These are phyloP conservation scores for Calonectria multiphialidica DNA, from an alignment of 2,329 filamentous ascomycete species.

Conservation along the genomic window DNA sequence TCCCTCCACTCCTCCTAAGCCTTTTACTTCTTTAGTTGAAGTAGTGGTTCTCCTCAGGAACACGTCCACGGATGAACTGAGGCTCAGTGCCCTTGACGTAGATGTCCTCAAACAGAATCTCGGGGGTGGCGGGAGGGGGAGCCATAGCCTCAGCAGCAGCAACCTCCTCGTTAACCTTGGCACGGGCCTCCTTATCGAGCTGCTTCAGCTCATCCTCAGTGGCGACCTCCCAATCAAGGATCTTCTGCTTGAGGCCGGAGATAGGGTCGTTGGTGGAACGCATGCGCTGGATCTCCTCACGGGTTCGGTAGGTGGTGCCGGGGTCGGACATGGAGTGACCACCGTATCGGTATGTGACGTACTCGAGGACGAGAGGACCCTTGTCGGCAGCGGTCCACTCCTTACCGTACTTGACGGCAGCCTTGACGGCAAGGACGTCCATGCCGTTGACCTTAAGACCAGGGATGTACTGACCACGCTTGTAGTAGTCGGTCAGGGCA, in stretches of 20 bases:
- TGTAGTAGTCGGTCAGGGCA: slow-evolving; percentile 99
- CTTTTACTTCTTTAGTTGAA: slow-evolving; percentile 68
- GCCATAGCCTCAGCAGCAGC: slow-evolving; percentile 90
- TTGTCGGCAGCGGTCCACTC: slow-evolving; percentile 86
- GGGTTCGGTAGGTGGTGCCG: slow-evolving; percentile 98
- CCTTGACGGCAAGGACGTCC: slow-evolving; percentile 98
- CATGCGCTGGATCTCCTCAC: slow-evolving; percentile 99
- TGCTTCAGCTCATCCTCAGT: slow-evolving; percentile 95
- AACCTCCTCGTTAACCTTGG: slow-evolving; percentile 89
- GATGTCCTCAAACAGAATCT: slow-evolving; percentile 84
- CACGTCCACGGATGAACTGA: slow-evolving; percentile 44
- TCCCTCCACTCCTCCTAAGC: slow-evolving; percentile 6
- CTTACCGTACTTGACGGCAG: slow-evolving; percentile 94
- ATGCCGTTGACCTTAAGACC: slow-evolving; percentile 99
- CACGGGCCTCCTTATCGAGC: slow-evolving; percentile 93
- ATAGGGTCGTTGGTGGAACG: slow-evolving; percentile 98
- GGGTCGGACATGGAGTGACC: slow-evolving; percentile 99
- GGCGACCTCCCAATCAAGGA: slow-evolving; percentile 93
- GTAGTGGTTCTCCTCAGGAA: slow-evolving; percentile 94
- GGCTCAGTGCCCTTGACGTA: slow-evolving; percentile 42
- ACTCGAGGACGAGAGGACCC: slow-evolving; percentile 96
- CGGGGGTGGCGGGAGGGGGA: slow-evolving; percentile 79
- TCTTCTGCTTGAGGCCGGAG: slow-evolving; percentile 96
- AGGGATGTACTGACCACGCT: slow-evolving; percentile 99
- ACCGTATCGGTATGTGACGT: slow-evolving; percentile 99